A percentile compares a stretch with the other conserved stretches of the same genome.
phyloP scores from a whole-genome alignment of 306 rosid genomes.

The Cicer pinnatifidum region DNA sequence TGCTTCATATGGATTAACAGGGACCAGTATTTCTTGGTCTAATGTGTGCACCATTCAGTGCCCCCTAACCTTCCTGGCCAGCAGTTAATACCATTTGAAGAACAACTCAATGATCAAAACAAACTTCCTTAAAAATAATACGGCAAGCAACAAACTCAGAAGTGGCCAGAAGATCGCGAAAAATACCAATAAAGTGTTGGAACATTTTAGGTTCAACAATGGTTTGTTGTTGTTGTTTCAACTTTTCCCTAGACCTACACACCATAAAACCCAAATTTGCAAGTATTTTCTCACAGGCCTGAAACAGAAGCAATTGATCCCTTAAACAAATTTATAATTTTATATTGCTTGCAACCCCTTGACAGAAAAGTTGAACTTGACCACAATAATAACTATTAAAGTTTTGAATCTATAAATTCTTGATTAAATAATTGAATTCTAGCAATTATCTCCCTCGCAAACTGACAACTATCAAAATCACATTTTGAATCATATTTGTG shows the following conservation, averaged over 20 bases:
- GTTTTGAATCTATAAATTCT: slow-evolving; percentile 18
- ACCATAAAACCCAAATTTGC: slow-evolving; percentile 3
- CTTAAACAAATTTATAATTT: slow-evolving; percentile 25
- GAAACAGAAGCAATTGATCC: slow-evolving; percentile 23
- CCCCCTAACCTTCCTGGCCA: neutral
- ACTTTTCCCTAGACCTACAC: neutral
- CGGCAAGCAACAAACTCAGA: neutral
- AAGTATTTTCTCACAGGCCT: slow-evolving; percentile 21
- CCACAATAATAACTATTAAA: slow-evolving; percentile 29
- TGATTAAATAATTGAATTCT: neutral
- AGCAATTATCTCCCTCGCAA: slow-evolving; percentile 9
- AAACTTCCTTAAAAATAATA: neutral
- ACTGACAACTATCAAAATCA: slow-evolving; percentile 9
- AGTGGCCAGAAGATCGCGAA: slow-evolving; percentile 5
- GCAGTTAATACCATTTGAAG: slow-evolving; percentile 17
- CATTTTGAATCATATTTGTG: slow-evolving; percentile 25
- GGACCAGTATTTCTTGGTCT: neutral
- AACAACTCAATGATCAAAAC: neutral
- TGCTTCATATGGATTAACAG: slow-evolving; percentile 9
- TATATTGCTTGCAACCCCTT: slow-evolving; percentile 21
- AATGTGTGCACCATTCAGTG: neutral
- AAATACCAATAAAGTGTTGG: neutral
- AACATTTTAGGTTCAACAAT: neutral
- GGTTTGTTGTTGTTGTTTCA: neutral
- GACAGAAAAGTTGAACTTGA: slow-evolving; percentile 23